Evolutionary conservation across 306 rosid genomes (phyloP).

Genomic region (Cicer yamashitae): DNA sequence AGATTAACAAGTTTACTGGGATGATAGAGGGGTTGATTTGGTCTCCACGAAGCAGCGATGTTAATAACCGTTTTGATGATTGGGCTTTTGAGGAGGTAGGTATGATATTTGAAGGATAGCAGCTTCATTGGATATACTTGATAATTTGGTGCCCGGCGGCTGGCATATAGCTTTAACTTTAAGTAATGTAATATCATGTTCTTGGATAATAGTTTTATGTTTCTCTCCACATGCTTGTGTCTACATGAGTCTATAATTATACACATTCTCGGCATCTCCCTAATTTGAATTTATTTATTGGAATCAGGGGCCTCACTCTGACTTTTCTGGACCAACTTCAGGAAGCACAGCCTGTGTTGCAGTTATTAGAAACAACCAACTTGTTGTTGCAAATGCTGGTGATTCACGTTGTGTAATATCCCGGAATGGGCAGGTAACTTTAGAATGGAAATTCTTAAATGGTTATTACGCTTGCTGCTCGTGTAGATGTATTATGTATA

Average conservation of each 20-base stretch:
- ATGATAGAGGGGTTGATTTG: conserved; percentile 97
- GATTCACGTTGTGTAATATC: conserved; percentile 98
- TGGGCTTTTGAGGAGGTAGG: conserved; percentile 97
- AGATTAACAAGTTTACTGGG: conserved; percentile 87
- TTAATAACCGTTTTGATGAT: conserved; percentile 64
- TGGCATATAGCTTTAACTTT: conserved; percentile 19
- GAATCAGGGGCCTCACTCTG: conserved; percentile 96
- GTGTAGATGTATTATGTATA: neutral
- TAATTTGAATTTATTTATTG: conserved; percentile 39
- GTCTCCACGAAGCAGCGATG: conserved; percentile 82
- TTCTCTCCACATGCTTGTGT: conserved; percentile 6
- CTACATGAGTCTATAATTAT: neutral
- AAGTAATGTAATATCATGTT: conserved; percentile 22
- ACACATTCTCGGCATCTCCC: conserved; percentile 11
- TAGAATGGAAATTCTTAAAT: conserved; percentile 33
- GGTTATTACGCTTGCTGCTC: conserved; percentile 17
- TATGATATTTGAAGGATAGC: conserved; percentile 39
- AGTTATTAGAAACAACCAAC: conserved; percentile 72
- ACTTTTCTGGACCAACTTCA: conserved; percentile 91
- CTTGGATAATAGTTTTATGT: conserved; percentile 7
- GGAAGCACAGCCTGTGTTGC: conserved; percentile 99
- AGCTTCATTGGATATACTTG: conserved; percentile 34
- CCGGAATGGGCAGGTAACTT: conserved; percentile 89
- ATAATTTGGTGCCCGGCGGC: conserved; percentile 32
- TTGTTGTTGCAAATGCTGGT: conserved; percentile 95